Percentiles rank a stretch among this genome's conserved stretches.
Evolutionary conservation across 768 basidiomycete genomes (phyloP).

Genomic region (Plicaturopsis crispa): DNA sequence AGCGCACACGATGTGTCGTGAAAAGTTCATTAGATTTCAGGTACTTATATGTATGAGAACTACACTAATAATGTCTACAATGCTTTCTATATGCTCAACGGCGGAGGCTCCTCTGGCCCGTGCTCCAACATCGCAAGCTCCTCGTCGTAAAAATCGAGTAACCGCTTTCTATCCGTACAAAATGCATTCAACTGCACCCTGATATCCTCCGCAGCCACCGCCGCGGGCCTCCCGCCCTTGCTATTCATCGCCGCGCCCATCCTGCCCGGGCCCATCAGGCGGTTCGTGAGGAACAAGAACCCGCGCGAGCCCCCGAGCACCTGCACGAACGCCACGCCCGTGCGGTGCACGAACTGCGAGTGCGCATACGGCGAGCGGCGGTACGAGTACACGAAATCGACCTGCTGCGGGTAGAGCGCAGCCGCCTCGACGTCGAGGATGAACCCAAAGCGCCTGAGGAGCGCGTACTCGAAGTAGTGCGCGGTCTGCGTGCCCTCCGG

Average conservation of each 20-base stretch:
- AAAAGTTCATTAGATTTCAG: conserved; percentile 1
- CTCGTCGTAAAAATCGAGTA: conserved; percentile 70
- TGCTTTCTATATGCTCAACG: conserved; percentile 31
- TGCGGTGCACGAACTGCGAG: conserved; percentile 89
- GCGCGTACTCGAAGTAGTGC: conserved; percentile 76
- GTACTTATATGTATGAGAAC: neutral
- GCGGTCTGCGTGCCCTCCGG: conserved; percentile 57
- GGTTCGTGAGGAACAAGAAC: conserved; percentile 85
- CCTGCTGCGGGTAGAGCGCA: conserved; percentile 66
- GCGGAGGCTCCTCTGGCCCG: conserved; percentile 45
- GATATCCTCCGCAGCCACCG: conserved; percentile 55
- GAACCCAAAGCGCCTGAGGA: conserved; percentile 73
- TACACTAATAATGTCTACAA: neutral
- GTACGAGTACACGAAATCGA: conserved; percentile 88
- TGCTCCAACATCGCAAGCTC: conserved; percentile 45
- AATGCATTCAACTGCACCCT: conserved; percentile 53
- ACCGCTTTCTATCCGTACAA: conserved; percentile 46
- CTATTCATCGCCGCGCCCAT: conserved; percentile 47
- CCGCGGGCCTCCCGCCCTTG: conserved; percentile 48
- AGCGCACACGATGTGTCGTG: conserved; percentile 52
- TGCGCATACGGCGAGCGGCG: conserved; percentile 69
- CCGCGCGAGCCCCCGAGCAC: conserved; percentile 74
- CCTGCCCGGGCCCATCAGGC: conserved; percentile 68
- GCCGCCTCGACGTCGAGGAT: conserved; percentile 79
- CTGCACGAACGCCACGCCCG: conserved; percentile 87